Evolutionary conservation across 805 yeast genomes (phyloP).

Genomic region (Wickerhamiella bombiphila): DNA sequence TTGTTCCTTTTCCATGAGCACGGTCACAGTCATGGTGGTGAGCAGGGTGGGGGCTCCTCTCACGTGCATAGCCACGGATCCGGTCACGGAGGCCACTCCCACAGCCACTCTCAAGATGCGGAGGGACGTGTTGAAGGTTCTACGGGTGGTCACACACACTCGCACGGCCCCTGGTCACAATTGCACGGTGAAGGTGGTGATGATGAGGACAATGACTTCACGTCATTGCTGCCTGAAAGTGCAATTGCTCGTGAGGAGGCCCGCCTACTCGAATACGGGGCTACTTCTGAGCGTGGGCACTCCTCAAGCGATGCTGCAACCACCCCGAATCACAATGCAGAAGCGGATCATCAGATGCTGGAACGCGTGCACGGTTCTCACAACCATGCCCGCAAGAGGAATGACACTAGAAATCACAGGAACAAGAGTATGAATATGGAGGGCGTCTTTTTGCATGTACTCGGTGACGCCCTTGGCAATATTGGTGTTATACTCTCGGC

Average conservation of each 20-base stretch:
- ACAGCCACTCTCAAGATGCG: conserved; percentile 12
- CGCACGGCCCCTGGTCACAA: conserved; percentile 13
- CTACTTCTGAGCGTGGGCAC: conserved; percentile 19
- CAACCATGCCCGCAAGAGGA: conserved; percentile 1
- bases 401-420: conserved; percentile 20
- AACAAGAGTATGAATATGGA: conserved; percentile 65
- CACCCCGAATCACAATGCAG: conserved; percentile 3
- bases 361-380: neutral
- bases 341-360: neutral
- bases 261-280: conserved; percentile 15
- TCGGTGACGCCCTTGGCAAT: conserved; percentile 94
- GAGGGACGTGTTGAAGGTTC: too few species aligned
- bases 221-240: conserved; percentile 11
- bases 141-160: conserved; percentile 7
- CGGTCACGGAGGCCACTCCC: conserved; percentile 23
- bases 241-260: conserved; percentile 17
- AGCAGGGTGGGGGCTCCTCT: too few species aligned
- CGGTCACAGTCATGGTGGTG: conserved; percentile 37
- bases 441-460: conserved; percentile 87
- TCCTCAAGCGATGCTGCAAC: conserved; percentile 7
- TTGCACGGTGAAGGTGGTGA: conserved; percentile 1
- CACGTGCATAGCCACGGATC: conserved; percentile 10
- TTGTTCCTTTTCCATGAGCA: conserved; percentile 64
- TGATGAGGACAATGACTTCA: conserved; percentile 5
- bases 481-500: conserved; percentile 87